These are phyloP conservation scores for Liquidambar formosana DNA, from an alignment of 164 flowering plant genomes.

Conservation along the genomic window DNA sequence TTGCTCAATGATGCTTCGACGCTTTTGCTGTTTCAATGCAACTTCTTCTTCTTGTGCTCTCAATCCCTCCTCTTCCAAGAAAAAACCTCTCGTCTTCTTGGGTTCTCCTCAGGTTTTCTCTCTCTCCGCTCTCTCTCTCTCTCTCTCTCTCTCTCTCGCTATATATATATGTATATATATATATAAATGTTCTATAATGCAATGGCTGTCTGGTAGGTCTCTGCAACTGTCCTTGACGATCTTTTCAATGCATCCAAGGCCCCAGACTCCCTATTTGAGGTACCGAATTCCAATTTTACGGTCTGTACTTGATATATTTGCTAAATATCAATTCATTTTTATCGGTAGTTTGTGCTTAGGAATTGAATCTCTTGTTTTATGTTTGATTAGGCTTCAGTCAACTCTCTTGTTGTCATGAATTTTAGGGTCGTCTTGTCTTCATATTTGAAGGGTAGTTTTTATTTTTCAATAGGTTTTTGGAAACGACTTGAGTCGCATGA, in stretches of 20 bases:
- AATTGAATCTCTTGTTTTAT: neutral
- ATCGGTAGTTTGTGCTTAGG: no score
- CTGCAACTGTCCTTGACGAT: slow-evolving; percentile 74
- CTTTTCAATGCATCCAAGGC: slow-evolving; percentile 70
- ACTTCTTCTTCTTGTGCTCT: slow-evolving; percentile 26
- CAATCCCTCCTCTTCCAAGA: slow-evolving; percentile 30
- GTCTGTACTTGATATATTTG: no score
- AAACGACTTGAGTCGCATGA: neutral
- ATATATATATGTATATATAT: neutral
- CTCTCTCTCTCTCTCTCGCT: slow-evolving; percentile 3
- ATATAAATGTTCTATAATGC: neutral
- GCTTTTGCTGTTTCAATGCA: slow-evolving; percentile 53
- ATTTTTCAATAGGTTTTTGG: neutral
- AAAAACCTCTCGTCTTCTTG: slow-evolving; percentile 79
- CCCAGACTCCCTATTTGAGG: slow-evolving; percentile 80
- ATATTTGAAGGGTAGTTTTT: neutral
- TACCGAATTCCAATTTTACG: slow-evolving; percentile 16
- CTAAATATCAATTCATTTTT: no score
- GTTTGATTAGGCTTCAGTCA: neutral
- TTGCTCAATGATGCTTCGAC: slow-evolving; percentile 54
- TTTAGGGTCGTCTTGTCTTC: neutral
- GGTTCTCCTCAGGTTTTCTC: slow-evolving; percentile 96
- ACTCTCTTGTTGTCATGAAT: neutral
- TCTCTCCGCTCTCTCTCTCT: no score
- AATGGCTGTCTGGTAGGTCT: slow-evolving; percentile 48